These are phyloP conservation scores for Nepenthes mirabilis DNA, from an alignment of 148 eudicot species.

Conservation along the genomic window DNA sequence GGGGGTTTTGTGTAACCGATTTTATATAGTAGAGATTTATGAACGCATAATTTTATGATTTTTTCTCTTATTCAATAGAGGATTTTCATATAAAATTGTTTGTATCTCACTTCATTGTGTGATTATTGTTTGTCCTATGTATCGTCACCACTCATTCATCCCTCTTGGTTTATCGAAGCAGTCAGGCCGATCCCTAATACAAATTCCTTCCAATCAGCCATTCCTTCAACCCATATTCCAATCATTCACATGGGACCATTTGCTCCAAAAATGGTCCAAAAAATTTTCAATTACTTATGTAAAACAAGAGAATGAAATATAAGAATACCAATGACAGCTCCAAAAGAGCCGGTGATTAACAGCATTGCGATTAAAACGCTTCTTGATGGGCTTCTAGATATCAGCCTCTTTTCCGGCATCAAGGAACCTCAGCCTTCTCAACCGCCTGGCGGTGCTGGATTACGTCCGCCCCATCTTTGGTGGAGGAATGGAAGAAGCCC, in stretches of 20 bases:
- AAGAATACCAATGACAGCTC: conserved; percentile 60
- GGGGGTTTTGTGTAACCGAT: no score
- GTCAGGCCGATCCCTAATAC: no score
- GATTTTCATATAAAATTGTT: no score
- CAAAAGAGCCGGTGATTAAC: conserved; percentile 52
- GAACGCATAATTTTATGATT: no score
- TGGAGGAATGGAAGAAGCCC: neutral
- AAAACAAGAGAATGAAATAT: no score
- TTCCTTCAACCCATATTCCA: conserved; percentile 29
- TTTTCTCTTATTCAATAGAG: no score
- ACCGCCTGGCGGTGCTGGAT: conserved; percentile 57
- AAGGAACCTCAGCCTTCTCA: conserved; percentile 60
- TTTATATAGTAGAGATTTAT: no score
- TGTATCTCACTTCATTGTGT: no score
- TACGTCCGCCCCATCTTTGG: conserved; percentile 31
- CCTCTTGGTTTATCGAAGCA: no score
- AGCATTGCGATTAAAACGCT: conserved; percentile 37
- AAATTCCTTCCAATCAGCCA: conserved; percentile 64
- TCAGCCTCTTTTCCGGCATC: conserved; percentile 74
- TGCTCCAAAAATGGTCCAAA: neutral
- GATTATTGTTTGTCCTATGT: no score
- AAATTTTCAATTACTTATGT: no score
- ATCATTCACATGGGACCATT: neutral
- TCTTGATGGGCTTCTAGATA: conserved; percentile 62
- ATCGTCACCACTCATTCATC: no score